A percentile compares a stretch with the other conserved stretches of the same genome.
These are phyloP conservation scores for Boeremia exigua DNA, from an alignment of 2,329 filamentous ascomycete genomes.

Conservation along the genomic window DNA sequence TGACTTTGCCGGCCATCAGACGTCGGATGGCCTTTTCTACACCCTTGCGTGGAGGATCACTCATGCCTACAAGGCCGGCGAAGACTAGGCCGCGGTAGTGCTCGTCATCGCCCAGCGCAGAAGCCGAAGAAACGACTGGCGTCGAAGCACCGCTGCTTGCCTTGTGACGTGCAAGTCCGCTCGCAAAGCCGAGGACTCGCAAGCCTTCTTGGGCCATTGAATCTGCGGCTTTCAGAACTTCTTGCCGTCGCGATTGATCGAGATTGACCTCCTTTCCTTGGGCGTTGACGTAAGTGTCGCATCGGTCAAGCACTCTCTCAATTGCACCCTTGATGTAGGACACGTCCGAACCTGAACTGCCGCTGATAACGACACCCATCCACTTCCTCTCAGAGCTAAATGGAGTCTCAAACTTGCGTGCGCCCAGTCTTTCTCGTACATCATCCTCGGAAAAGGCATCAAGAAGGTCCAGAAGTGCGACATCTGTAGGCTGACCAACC, in stretches of 20 bases:
- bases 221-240: conserved; percentile 80
- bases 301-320: conserved; percentile 83
- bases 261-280: conserved; percentile 87
- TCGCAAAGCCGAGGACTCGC: conserved; percentile 90
- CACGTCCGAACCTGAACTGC: conserved; percentile 69
- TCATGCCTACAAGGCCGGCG: conserved; percentile 94
- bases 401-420: conserved; percentile 81
- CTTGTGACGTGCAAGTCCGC: conserved; percentile 64
- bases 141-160: conserved; percentile 41
- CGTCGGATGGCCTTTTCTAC: conserved; percentile 88
- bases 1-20: conserved; percentile 91
- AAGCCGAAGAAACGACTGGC: conserved; percentile 30
- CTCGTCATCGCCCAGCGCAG: conserved; percentile 65
- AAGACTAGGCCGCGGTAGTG: conserved; percentile 85
- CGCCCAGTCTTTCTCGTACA: conserved; percentile 83
- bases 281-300: conserved; percentile 86
- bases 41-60: conserved; percentile 88
- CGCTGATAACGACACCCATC: conserved; percentile 90
- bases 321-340: conserved; percentile 96
- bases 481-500: conserved; percentile 96
- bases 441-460: conserved; percentile 93
- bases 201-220: conserved; percentile 88
- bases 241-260: conserved; percentile 75
- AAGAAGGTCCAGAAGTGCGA: conserved; percentile 92
- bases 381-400: conserved; percentile 98